Conservation (phyloP, 345 rosid genomes). For the Hypericum androsaemum region DNA sequence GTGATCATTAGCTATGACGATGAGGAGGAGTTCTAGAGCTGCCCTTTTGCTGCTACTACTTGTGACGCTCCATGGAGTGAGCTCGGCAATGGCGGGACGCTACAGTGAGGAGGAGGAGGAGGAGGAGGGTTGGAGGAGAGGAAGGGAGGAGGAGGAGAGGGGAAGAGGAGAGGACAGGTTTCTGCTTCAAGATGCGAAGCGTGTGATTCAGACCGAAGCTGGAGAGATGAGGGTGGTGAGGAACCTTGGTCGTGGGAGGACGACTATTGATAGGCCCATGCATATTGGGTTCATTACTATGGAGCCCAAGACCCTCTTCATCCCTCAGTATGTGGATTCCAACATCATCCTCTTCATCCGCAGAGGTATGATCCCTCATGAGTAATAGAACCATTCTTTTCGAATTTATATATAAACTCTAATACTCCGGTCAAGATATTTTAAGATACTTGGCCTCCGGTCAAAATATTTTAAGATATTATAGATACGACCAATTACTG, state of each 20-base stretch:
- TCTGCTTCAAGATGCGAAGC: background rate
- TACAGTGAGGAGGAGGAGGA: slow-evolving; percentile 12
- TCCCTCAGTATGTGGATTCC: slow-evolving; percentile 81
- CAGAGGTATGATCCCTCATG: slow-evolving; percentile 25
- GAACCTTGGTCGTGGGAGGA: slow-evolving; percentile 20
- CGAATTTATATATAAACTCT: no score
- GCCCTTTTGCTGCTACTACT: slow-evolving; percentile 22
- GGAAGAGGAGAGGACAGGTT: slow-evolving; percentile 9
- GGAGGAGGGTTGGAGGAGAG: background rate
- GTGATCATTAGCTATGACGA: no score
- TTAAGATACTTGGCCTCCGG: background rate
- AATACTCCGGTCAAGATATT: no score
- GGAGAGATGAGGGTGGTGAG: slow-evolving; percentile 17
- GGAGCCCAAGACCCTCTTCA: slow-evolving; percentile 70
- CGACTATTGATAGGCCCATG: slow-evolving; percentile 33
- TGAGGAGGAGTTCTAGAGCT: no score
- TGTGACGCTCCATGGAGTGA: slow-evolving; percentile 26
- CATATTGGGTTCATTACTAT: slow-evolving; percentile 78
- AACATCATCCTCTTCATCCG: slow-evolving; percentile 60
- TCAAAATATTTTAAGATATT: no score
- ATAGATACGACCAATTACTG: no score
- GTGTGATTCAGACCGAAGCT: slow-evolving; percentile 62
- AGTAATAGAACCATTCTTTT: background rate
- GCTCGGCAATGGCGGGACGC: slow-evolving; percentile 17
- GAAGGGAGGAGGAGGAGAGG: background rate